These are phyloP conservation scores for Pythium plurisporium DNA, from an alignment of 352 stramenopile genomes.

Conservation along the genomic window DNA sequence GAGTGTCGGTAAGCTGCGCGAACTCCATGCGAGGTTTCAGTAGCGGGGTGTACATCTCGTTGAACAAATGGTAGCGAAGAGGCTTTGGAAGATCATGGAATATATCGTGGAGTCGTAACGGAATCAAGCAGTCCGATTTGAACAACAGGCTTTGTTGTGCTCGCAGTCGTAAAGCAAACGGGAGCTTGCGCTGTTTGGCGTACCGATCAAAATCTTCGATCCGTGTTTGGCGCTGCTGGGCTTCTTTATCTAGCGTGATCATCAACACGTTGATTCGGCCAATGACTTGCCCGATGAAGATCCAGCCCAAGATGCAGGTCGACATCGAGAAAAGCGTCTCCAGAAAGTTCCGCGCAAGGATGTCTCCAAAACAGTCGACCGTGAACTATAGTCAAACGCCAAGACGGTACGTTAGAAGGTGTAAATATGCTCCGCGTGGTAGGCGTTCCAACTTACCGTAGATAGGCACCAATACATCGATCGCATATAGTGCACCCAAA, in stretches of 20 bases:
- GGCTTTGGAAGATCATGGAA: conserved; percentile 43
- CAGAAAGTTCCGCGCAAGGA: conserved; percentile 55
- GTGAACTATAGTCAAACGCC: conserved; percentile 42
- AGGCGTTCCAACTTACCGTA: conserved; percentile 35
- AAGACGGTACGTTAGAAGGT: neutral
- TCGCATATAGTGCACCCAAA: conserved; percentile 61
- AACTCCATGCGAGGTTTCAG: conserved; percentile 38
- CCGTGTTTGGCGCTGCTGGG: conserved; percentile 43
- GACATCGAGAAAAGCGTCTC: conserved; percentile 55
- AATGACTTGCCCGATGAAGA: conserved; percentile 76
- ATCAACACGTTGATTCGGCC: conserved; percentile 67
- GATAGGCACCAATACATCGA: conserved; percentile 78
- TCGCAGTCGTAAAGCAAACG: conserved; percentile 32
- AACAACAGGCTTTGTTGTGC: conserved; percentile 46
- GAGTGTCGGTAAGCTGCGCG: conserved; percentile 26
- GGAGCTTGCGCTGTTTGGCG: conserved; percentile 47
- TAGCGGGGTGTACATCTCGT: conserved; percentile 48
- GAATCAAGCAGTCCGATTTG: conserved; percentile 49
- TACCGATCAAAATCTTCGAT: conserved; percentile 71
- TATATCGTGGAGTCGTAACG: conserved; percentile 31
- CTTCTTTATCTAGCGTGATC: conserved; percentile 54
- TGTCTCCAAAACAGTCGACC: conserved; percentile 73
- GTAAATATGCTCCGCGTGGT: neutral
- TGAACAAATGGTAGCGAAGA: conserved; percentile 35
- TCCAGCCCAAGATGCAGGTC: conserved; percentile 67